These are phyloP conservation scores for Ambispora gerdemannii DNA, from an alignment of 192 early-diverging fungal genomes.

Conservation along the genomic window DNA sequence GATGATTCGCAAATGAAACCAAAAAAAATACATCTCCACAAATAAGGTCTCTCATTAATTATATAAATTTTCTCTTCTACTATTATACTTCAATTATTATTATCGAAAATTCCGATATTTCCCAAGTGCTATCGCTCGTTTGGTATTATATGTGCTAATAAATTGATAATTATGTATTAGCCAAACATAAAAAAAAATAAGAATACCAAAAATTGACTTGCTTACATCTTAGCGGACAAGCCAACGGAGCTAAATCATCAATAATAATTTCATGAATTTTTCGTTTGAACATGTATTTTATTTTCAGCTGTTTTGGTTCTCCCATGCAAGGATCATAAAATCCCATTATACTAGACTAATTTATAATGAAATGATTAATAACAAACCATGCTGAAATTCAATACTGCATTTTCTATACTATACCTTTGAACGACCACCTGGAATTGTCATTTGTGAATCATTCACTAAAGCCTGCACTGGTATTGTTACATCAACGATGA, in stretches of 20 bases:
- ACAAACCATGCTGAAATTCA: neutral
- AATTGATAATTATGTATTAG: neutral
- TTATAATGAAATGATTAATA: conserved; percentile 21
- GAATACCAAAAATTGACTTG: neutral
- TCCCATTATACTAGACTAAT: conserved; percentile 77
- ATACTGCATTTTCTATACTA: neutral
- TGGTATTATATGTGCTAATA: neutral
- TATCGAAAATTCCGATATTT: neutral
- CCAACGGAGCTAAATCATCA: conserved; percentile 73
- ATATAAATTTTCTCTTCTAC: no score
- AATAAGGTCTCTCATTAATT: no score
- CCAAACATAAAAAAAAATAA: neutral
- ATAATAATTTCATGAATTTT: conserved; percentile 77
- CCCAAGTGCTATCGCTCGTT: neutral
- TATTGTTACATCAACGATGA: conserved; percentile 77
- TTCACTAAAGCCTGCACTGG: conserved; percentile 81
- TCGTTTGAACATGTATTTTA: conserved; percentile 82
- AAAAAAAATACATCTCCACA: no score
- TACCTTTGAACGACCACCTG: conserved; percentile 84
- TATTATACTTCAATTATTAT: conserved; percentile 32
- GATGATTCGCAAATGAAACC: no score
- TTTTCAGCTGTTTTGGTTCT: conserved; percentile 74
- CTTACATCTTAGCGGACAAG: conserved; percentile 75
- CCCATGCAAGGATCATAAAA: conserved; percentile 97
- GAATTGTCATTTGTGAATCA: conserved; percentile 84